Evolutionary conservation across 331 rosid species (phyloP), one percentile per base, ranked within the genome.

Genomic region (Dryas integrifolia): DNA sequence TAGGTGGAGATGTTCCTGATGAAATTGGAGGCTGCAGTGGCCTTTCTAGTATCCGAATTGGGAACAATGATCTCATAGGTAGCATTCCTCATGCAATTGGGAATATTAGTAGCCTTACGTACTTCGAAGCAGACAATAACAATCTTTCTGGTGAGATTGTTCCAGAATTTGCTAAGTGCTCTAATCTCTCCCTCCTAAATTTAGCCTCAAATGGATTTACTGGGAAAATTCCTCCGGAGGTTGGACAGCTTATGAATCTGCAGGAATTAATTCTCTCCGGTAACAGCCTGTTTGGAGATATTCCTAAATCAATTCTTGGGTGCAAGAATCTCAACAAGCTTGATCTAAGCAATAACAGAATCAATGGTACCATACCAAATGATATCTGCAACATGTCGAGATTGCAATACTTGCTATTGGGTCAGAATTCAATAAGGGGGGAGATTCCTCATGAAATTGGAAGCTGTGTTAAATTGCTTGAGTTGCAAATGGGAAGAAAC

Each of bases 371-470:
- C 21, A 81, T 94, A 65, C 98, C 98, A 48, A 81, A 52, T 70
- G 96, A 89, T 80, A 89, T 91, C 81, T 94, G 97, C 82, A 87
- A 87, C 71, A 76, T 91, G 76, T 83, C 97, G 48, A 82, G 96
- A 84, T 69, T 94, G 85, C 98, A 94, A 80, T 94, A 88, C 92
- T 85, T 95, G 86, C 79, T 83, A 14, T 77, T 95, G 96, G 82
- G 79, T 79, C 92, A 89, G 86, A 95, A 95, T 86, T 95, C 92
- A 56, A 82, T 95, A 1, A 76, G 87, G 72, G 99, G 99, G 63
- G 97, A 87, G 83, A 95, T 95, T 70, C 99, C 99, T 64, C 89
- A 66, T 74, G 90, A 90, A 76, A 95, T 95, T 76, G 99, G 97
- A 79, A 92, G 79, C 58, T 95, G 99, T 75, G 81, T 73, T 51